Evolutionary conservation across 2,329 filamentous ascomycete genomes (phyloP).

Genomic region (Colletotrichum sp.): DNA sequence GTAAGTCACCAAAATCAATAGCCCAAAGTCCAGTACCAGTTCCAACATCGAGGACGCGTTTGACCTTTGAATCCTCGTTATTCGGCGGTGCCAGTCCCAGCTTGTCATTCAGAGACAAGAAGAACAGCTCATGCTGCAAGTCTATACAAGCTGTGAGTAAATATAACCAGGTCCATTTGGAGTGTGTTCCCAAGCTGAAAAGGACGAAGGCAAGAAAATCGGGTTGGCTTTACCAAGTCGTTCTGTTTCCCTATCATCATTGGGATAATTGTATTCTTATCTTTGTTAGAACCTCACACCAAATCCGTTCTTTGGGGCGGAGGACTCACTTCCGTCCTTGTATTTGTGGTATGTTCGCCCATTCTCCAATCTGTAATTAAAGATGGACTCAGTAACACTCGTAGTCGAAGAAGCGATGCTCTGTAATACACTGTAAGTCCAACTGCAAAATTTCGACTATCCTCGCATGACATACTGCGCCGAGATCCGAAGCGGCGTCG

Average conservation of each 20-base stretch:
- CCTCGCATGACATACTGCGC: background rate
- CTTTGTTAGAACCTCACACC: background rate
- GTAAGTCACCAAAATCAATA: constrained; percentile 43
- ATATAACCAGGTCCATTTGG: background rate
- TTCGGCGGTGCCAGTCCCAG: constrained; percentile 24
- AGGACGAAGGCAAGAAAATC: background rate
- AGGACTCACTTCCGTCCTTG: background rate
- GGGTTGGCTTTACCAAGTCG: background rate
- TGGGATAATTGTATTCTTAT: background rate
- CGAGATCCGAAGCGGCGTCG: background rate
- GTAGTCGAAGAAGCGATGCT: background rate
- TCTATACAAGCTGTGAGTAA: constrained; percentile 10
- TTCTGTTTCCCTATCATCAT: background rate
- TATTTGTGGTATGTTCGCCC: background rate
- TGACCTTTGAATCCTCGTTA: background rate
- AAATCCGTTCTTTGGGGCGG: background rate
- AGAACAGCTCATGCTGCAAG: constrained; percentile 30
- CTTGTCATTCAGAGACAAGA: constrained; percentile 26
- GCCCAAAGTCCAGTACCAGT: constrained; percentile 53
- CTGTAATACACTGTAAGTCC: background rate
- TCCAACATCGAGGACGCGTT: constrained; percentile 46
- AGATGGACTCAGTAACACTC: background rate
- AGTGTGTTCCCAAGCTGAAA: background rate
- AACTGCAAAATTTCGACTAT: background rate
- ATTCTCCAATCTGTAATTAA: background rate